Evolutionary conservation across 768 basidiomycete species (phyloP).

Genomic region (Leccinum rimulosum): DNA sequence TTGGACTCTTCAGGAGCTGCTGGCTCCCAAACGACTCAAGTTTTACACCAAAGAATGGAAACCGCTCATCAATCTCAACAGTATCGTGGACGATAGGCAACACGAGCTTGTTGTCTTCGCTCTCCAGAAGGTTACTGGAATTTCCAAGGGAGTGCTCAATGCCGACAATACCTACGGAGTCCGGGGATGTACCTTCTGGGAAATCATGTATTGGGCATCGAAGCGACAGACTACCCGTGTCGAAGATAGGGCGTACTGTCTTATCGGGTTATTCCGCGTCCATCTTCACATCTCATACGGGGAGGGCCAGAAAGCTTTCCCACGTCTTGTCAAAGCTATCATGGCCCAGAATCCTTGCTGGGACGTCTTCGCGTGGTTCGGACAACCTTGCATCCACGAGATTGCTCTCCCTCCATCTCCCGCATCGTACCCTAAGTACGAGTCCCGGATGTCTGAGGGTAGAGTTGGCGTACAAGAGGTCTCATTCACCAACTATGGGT

Average conservation of each 20-base stretch:
- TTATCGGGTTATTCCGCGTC: constrained; percentile 19
- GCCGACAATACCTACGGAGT: not conserved
- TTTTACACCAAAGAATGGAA: constrained; percentile 20
- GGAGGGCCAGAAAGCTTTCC: constrained; percentile 20
- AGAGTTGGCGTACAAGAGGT: constrained; percentile 4
- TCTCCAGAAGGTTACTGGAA: not conserved
- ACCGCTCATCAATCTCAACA: not conserved
- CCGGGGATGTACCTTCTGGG: not conserved
- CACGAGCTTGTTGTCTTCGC: too few relatives aligned
- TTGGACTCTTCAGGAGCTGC: constrained; percentile 12
- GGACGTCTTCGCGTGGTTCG: constrained; percentile 17
- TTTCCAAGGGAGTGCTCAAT: not conserved
- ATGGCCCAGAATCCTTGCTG: not conserved
- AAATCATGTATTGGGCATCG: constrained; percentile 23
- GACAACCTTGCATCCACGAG: constrained; percentile 9
- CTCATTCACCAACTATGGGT: not conserved
- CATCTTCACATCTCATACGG: constrained; percentile 22
- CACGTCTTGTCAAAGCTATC: constrained; percentile 13
- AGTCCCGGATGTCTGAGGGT: not conserved
- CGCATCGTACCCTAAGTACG: constrained; percentile 11
- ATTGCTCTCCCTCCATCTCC: constrained; percentile 14
- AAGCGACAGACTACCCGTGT: constrained; percentile 17
- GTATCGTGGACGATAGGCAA: not conserved
- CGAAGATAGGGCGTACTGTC: constrained; percentile 25
- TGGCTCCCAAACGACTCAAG: constrained; percentile 19